Base-by-base conservation (phyloP, 2,329 filamentous ascomycete species). In the Diaporthe ilicicola region DNA sequence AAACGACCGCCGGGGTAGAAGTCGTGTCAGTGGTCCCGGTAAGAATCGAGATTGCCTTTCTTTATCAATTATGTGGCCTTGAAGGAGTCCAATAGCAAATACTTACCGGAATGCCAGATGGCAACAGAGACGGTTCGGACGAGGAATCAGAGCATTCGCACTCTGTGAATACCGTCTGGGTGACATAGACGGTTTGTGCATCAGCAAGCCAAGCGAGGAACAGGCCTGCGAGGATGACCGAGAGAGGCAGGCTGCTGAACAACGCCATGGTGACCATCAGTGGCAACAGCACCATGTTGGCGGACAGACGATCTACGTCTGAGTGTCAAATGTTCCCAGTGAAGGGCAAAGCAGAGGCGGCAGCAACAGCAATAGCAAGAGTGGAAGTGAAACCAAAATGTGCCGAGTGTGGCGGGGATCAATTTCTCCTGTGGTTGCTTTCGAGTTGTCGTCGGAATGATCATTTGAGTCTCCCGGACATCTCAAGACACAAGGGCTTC, bases 91-190 rank as follows among this genome's bases (percentile, higher is more conserved):
- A 12, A 34, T 24, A 0, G 15, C n/a, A n/a, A n/a, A n/a, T 3
- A 68, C 71, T 48, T 12, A 72, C 71, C 4, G 71, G 50, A n/a
- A 70, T 37, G 4, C 6, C 22, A 17, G 68, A 22, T 17, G 68
- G 39, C 32, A 70, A 2, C 29, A 59, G 13, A 1, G 37, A 48
- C 10, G 53, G 32, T 3, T 12, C 22, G 8, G 66, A 59, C 22
- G 29, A 24, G 7, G 68, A 55, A 4, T 51, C 54, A 12, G 69
- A 61, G 29, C 71, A 70, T 8, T 72, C 71, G n/a, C 71, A 72
- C 12, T 68, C 62, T 12, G 71, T 72, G 39, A 70, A 72, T 39
- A 72, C 66, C 3, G 68, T 70, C 34, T 72, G 71, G 17, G 71
- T 72, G 55, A 72, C 53, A 37, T 70, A 72, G 42, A 72, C 55